Evolutionary conservation across 2,329 filamentous ascomycete genomes (phyloP), one percentile per base, ranked within the genome.

Genomic region (Aciculosporium take): DNA sequence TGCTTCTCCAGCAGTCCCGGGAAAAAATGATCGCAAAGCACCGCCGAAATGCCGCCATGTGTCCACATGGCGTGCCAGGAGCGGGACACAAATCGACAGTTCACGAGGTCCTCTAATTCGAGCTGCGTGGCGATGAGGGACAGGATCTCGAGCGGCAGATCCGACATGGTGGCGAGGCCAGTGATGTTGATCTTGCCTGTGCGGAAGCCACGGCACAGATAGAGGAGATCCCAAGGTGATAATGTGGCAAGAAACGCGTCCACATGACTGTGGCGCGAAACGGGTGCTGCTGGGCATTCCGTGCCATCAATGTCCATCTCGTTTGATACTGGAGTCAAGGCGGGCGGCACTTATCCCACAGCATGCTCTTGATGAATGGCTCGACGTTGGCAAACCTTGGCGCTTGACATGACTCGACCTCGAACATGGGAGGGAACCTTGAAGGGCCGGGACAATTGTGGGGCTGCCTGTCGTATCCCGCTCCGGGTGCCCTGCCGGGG

Each of bases 61-160:
- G 47, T 49, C 55, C 56, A 58, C 6, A 40, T 20, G 1, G 29
- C 18, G 6, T 44, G 42, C 57, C 57, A 60, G n/a, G 42, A 41
- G 10, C 32, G 51, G 8, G 46, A 58, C 2, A 57, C 57, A 5
- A 43, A 20, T 12, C 25, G 46, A 37, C 56, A 59, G 28, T 32
- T 43, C 39, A 52, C 33, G 20, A 54, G 44, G 21, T 59, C 56
- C 5, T 51, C 38, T 5, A 57, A 32, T 0, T 41, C 35, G 12
- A 60, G 47, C 12, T 51, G 40, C 0, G 41, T 40, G 10, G 49
- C 42, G 18, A 59, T 43, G 5, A 41, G 12, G 10, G 48, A 52
- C 10, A 59, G 28, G 8, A 60, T 36, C 37, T 60, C 58, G 4
- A 38, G 35, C 1, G 58, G 56, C 0, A 60, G 47, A 27, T 56